Conservation (phyloP, 306 rosid genomes). For the Luffa acutangula region DNA sequence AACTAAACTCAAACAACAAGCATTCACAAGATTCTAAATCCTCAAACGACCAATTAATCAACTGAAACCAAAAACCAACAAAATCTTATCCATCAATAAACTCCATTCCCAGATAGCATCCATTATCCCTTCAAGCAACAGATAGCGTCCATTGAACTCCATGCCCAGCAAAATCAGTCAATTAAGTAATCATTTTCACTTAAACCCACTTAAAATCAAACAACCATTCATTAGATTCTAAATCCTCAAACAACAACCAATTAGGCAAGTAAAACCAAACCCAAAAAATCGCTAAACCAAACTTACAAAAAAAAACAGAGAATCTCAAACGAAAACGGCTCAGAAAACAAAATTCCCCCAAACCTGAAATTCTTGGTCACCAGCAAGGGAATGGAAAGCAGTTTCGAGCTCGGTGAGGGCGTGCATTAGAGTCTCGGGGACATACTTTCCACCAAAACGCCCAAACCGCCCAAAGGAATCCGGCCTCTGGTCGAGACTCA, state of each 20-base stretch:
- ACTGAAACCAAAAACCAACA: not conserved
- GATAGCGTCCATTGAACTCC: not conserved
- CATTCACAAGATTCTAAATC: not conserved
- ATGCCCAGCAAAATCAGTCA: not conserved
- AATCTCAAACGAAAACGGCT: not conserved
- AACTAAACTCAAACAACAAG: not conserved
- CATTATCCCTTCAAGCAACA: not conserved
- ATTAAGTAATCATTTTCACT: not conserved
- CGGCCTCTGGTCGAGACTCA: conserved; percentile 33
- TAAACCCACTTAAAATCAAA: not conserved
- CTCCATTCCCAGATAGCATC: not conserved
- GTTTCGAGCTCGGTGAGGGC: conserved; percentile 82
- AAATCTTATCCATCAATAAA: not conserved
- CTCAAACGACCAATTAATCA: not conserved
- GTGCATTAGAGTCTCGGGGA: conserved; percentile 88
- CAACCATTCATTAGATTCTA: not conserved
- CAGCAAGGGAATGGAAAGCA: conserved; percentile 56
- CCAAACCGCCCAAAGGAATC: conserved; percentile 92
- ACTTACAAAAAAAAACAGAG: not conserved
- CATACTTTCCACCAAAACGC: conserved; percentile 82
- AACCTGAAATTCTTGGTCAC: conserved; percentile 77
- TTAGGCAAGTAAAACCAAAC: not conserved
- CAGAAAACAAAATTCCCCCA: not conserved
- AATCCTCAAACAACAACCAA: not conserved
- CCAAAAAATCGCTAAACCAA: not conserved